Percentiles rank a stretch among this genome's conserved stretches.
Evolutionary conservation across 805 yeast species (phyloP).

Genomic region (Starmerella tilneyi): DNA sequence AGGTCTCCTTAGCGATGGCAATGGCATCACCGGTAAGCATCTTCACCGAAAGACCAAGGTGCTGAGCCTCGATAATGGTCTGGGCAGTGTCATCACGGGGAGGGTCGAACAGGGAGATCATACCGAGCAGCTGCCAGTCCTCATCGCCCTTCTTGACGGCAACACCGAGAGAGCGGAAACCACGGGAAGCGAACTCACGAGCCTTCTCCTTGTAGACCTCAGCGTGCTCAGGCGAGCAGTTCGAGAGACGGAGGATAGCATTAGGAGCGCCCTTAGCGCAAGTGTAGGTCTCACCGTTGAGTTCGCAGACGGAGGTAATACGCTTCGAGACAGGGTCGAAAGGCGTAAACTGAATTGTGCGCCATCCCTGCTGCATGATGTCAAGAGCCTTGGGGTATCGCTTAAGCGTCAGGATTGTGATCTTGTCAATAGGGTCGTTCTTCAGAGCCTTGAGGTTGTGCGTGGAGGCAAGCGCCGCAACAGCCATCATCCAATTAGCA

Average conservation of each 20-base stretch:
- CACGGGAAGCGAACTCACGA: conserved; percentile 94
- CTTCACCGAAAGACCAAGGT: conserved; percentile 88
- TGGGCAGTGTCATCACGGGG: conserved; percentile 97
- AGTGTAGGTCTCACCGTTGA: conserved; percentile 89
- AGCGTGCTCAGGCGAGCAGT: conserved; percentile 75
- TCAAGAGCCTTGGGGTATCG: conserved; percentile 73
- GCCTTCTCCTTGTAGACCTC: conserved; percentile 93
- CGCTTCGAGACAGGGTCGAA: conserved; percentile 96
- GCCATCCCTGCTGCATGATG: conserved; percentile 35
- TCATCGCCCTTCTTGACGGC: conserved; percentile 99
- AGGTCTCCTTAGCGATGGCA: conserved; percentile 97
- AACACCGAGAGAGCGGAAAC: conserved; percentile 97
- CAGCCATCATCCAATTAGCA: conserved; percentile 91
- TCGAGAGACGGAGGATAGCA: conserved; percentile 54
- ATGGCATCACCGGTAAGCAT: conserved; percentile 99
- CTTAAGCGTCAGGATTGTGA: conserved; percentile 83
- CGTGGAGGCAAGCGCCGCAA: conserved; percentile 95
- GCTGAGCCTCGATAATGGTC: conserved; percentile 86
- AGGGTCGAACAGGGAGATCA: conserved; percentile 98
- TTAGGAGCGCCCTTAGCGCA: conserved; percentile 99
- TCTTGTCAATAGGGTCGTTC: conserved; percentile 84
- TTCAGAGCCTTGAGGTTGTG: conserved; percentile 92
- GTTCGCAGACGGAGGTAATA: conserved; percentile 87
- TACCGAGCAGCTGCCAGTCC: conserved; percentile 96
- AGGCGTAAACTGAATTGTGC: conserved; percentile 70